These are phyloP conservation scores for Penicillium italicum DNA, from an alignment of 2,329 filamentous ascomycete species.

Conservation along the genomic window DNA sequence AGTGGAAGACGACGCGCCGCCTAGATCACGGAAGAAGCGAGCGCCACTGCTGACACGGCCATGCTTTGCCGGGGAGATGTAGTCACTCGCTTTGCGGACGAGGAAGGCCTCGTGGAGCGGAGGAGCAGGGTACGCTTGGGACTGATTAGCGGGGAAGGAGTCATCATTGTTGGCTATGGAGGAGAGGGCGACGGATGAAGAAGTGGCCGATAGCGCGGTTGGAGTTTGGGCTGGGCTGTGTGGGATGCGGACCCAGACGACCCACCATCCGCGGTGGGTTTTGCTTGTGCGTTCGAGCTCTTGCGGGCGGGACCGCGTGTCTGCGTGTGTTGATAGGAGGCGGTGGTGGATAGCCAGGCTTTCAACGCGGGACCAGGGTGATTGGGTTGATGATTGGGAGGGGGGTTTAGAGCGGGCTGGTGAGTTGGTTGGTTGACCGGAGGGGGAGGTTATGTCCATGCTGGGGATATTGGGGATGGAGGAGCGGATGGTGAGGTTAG, in stretches of 20 bases:
- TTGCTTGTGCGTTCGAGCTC: slow-evolving; percentile 61
- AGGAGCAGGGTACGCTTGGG: background rate
- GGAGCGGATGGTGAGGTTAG: slow-evolving; percentile 56
- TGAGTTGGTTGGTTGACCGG: slow-evolving; percentile 8
- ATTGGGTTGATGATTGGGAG: slow-evolving; percentile 42
- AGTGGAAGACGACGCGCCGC: slow-evolving; percentile 33
- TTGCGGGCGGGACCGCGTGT: slow-evolving; percentile 45
- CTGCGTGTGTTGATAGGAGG: slow-evolving; percentile 55
- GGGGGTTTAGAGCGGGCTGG: slow-evolving; percentile 51
- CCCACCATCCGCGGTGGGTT: slow-evolving; percentile 64
- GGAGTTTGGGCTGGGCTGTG: slow-evolving; percentile 4
- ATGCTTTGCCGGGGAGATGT: slow-evolving; percentile 32
- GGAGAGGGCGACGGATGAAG: slow-evolving; percentile 17
- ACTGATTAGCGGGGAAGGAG: background rate
- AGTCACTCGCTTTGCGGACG: slow-evolving; percentile 46
- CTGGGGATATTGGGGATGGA: slow-evolving; percentile 63
- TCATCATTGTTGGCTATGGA: slow-evolving; percentile 6
- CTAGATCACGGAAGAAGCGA: slow-evolving; percentile 41
- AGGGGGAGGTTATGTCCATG: slow-evolving; percentile 37
- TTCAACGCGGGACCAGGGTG: slow-evolving; percentile 54
- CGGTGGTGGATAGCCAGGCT: slow-evolving; percentile 60
- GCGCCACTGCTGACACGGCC: slow-evolving; percentile 31
- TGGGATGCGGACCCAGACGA: slow-evolving; percentile 60
- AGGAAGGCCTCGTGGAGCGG: slow-evolving; percentile 43
- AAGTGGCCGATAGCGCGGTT: slow-evolving; percentile 10